phyloP scores from a whole-genome alignment of 306 rosid species.

The Heteromeles arbutifolia region DNA sequence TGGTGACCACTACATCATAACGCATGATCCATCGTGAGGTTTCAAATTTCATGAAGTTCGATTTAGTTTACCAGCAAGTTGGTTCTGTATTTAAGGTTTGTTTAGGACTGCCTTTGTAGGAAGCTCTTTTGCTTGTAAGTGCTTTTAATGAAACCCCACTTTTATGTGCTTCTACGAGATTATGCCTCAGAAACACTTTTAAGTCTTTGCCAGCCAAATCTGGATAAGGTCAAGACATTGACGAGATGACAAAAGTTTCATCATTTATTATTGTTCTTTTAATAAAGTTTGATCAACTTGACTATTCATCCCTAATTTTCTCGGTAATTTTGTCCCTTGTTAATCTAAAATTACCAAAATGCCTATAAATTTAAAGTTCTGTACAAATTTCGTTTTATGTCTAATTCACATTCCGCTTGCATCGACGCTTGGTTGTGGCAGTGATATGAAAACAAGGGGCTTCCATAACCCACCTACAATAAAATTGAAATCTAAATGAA shows the following conservation, averaged over 20 bases:
- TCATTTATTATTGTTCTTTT: no score
- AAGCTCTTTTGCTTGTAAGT: not conserved
- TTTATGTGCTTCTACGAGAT: not conserved
- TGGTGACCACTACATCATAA: not conserved
- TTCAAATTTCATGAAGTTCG: no score
- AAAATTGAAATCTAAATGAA: not conserved
- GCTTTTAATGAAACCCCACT: not conserved
- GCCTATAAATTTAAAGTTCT: no score
- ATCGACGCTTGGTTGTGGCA: no score
- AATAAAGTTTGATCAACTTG: not conserved
- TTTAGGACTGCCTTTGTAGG: not conserved
- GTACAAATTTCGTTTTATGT: no score
- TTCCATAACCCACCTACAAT: not conserved
- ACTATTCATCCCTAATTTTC: no score
- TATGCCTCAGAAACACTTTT: no score
- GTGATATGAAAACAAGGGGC: not conserved
- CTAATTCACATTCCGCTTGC: rapidly evolving
- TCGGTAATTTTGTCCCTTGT: no score
- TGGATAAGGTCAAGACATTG: not conserved
- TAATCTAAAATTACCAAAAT: no score
- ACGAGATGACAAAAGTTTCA: not conserved
- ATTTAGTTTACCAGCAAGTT: no score
- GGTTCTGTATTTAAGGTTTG: no score
- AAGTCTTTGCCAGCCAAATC: not conserved
- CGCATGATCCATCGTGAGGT: not conserved